Base-by-base conservation (phyloP, 2,329 filamentous ascomycete species). In the Rhynchosporium agropyri region DNA sequence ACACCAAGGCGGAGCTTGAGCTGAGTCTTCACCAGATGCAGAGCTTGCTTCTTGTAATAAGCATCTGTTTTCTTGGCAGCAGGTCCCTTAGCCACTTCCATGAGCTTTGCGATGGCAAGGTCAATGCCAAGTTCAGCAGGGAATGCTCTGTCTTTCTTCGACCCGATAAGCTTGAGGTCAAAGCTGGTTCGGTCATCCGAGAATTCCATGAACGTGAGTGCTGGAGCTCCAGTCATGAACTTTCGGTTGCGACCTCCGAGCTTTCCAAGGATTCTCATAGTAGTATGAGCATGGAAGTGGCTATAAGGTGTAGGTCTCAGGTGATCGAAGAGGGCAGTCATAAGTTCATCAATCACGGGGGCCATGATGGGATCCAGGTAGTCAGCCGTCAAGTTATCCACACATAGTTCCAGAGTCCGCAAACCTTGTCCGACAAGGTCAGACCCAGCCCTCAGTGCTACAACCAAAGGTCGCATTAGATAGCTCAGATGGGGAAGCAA, bases 311-410 rank as follows among this genome's bases (percentile, higher is more conserved):
- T 89, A 7, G 95, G 96, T 71, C 90, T 90, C 48, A 99, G 83
- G 75, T 99, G 96, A 67, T 97, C 93, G 83, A 96, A 99, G 0
- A 99, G 82, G 1, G 94, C 94, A 53, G 92, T 95, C 95, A 99
- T 99, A 50, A 99, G 81, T 74, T 99, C 95, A 71, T 99, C 94
- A 76, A 99, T 98, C 31, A 98, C 96, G 0, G 95, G 96, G 2
- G 94, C 92, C 94, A 99, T 99, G 71, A 99, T 98, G 0, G 95
- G 96, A 71, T 99, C 95, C 13, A 99, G 80, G 73, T 99, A 99
- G 72, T 99, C 95, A 0, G 95, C 94, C 0, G 96, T 99, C 0
- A 99, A 83, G 70, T 99, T 99, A 67, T 99, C 95, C 20, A 99
- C 95, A 72, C 95, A 99, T 1, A 99, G 84, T 73, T 99, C 95